phyloP scores from a whole-genome alignment of 345 rosid species.

The Jatropha curcas region DNA sequence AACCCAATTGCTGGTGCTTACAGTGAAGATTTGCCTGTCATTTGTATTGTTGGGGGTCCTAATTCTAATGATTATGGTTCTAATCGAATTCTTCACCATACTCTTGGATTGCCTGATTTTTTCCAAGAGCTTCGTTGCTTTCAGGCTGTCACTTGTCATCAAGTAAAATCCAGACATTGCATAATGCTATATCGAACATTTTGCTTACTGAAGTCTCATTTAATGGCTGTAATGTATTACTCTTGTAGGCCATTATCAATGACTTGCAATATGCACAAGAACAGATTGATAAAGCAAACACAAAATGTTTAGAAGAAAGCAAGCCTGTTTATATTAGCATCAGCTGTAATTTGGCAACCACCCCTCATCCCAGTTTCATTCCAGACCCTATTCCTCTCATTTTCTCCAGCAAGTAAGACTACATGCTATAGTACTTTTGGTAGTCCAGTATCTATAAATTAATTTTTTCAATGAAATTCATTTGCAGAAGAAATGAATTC shows the following conservation, averaged over 20 bases:
- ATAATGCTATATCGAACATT: too few species aligned
- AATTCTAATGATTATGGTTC: conserved; percentile 2
- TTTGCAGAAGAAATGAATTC: too few species aligned
- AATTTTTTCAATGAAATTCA: too few species aligned
- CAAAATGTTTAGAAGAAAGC: conserved; percentile 1
- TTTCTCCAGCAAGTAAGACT: not conserved
- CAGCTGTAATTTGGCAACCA: conserved; percentile 32
- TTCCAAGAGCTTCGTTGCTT: not conserved
- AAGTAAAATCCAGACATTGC: not conserved
- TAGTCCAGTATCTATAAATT: too few species aligned
- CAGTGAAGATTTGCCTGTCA: not conserved
- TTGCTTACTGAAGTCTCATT: too few species aligned
- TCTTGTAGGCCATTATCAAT: not conserved
- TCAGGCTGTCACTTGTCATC: conserved; percentile 1
- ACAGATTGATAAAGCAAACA: conserved; percentile 1
- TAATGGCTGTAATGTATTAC: too few species aligned
- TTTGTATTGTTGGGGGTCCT: not conserved
- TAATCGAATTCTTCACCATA: not conserved
- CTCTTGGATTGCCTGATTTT: not conserved
- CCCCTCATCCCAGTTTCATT: conserved; percentile 40
- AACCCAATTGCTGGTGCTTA: not conserved
- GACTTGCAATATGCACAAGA: not conserved
- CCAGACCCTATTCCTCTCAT: conserved; percentile 34
- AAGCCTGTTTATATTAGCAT: conserved; percentile 41
- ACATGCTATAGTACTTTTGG: too few species aligned